Evolutionary conservation across 345 rosid genomes (phyloP).

Genomic region (Microcos paniculata): DNA sequence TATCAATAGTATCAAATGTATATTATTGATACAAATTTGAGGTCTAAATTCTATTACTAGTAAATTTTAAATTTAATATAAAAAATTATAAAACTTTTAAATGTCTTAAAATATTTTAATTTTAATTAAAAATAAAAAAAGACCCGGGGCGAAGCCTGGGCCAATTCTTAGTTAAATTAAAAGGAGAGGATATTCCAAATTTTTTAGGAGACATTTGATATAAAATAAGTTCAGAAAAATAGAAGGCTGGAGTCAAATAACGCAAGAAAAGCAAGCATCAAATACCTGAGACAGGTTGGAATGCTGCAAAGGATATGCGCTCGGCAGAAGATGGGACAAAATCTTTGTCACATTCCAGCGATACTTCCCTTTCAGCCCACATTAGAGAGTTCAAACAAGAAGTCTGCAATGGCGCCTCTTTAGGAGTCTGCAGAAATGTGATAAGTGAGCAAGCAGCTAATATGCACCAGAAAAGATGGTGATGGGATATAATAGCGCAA

Average conservation of each 20-base stretch:
- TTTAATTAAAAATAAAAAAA: too few relatives aligned
- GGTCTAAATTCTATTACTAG: too few relatives aligned
- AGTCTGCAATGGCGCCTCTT: slow-evolving; percentile 62
- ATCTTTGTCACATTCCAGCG: slow-evolving; percentile 47
- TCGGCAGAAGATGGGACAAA: slow-evolving; percentile 63
- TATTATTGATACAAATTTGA: too few relatives aligned
- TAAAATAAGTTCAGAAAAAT: neutral
- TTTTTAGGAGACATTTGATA: neutral
- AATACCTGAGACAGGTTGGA: slow-evolving; percentile 67
- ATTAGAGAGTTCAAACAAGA: slow-evolving; percentile 48
- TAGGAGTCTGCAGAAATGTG: slow-evolving; percentile 46
- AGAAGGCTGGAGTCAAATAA: neutral
- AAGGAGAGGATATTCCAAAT: neutral
- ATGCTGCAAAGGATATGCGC: slow-evolving; percentile 64
- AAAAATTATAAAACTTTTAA: too few relatives aligned
- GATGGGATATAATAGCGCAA: neutral
- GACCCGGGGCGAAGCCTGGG: too few relatives aligned
- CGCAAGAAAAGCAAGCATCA: neutral
- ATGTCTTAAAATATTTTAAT: too few relatives aligned
- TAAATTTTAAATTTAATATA: too few relatives aligned
- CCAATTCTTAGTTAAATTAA: neutral
- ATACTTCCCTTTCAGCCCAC: slow-evolving; percentile 62
- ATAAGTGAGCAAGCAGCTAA: slow-evolving; percentile 22
- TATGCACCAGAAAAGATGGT: neutral
- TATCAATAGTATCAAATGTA: too few relatives aligned